Percentiles rank a stretch among this genome's conserved stretches.
These are phyloP conservation scores for Chenopodium quinoa DNA, from an alignment of 148 eudicot species.

Conservation along the genomic window DNA sequence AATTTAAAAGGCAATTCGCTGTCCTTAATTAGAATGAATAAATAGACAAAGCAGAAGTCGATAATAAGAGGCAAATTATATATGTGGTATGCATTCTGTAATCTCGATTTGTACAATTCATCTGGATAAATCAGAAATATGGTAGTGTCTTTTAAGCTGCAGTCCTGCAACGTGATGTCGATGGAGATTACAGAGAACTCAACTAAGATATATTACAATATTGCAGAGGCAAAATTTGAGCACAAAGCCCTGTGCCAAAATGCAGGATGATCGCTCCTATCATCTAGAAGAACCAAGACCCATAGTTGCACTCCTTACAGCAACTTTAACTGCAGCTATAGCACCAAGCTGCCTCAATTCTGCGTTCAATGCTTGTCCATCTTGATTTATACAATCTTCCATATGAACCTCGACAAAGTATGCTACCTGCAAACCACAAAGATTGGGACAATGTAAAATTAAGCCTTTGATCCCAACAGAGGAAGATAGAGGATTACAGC, in stretches of 20 bases:
- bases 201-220: slow-evolving; percentile 10
- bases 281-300: slow-evolving; percentile 46
- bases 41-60: no score
- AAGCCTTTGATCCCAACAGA: not conserved
- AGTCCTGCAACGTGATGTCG: not conserved
- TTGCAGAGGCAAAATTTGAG: not conserved
- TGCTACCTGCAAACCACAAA: slow-evolving; percentile 46
- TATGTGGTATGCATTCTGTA: not conserved
- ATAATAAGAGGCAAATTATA: not conserved
- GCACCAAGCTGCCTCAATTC: slow-evolving; percentile 60
- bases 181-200: not conserved
- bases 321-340: slow-evolving; percentile 83
- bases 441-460: not conserved
- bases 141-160: not conserved
- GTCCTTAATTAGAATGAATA: no score
- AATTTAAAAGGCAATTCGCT: no score
- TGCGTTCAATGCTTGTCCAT: slow-evolving; percentile 40
- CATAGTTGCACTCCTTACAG: slow-evolving; percentile 68
- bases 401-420: slow-evolving; percentile 72
- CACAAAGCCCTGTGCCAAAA: not conserved
- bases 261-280: slow-evolving; percentile 13
- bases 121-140: not conserved
- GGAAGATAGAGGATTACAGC: not conserved
- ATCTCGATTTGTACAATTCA: not conserved
- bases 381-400: slow-evolving; percentile 36